Evolutionary conservation across 257 asterid species (phyloP).

Genomic region (Primulina eburnea): DNA sequence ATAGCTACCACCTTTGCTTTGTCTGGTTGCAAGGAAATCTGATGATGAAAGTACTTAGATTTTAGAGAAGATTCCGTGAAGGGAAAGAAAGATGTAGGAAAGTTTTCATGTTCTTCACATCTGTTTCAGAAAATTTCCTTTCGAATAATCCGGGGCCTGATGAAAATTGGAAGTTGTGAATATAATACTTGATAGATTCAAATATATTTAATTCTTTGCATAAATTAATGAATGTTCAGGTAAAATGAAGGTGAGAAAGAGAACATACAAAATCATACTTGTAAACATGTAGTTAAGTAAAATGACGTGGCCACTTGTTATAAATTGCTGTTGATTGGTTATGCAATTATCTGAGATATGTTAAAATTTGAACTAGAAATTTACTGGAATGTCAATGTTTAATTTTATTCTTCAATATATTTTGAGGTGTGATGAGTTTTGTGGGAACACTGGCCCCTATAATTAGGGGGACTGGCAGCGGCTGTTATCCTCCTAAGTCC

Average conservation of each 20-base stretch:
- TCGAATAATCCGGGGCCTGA: background rate
- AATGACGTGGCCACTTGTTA: no score
- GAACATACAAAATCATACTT: no score
- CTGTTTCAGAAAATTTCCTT: background rate
- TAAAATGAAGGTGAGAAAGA: background rate
- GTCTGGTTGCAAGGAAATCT: constrained; percentile 7
- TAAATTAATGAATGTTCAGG: background rate
- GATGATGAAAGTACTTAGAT: background rate
- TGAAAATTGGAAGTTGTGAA: constrained; percentile 4
- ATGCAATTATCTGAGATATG: no score
- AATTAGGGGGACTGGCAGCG: background rate
- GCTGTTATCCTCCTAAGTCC: background rate
- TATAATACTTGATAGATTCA: background rate
- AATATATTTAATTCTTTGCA: background rate
- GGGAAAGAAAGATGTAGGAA: constrained; percentile 12
- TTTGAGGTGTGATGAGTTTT: background rate
- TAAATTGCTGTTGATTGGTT: no score
- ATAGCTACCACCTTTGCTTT: background rate
- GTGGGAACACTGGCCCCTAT: background rate
- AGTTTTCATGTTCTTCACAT: background rate
- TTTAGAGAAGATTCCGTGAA: background rate
- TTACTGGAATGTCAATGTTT: no score
- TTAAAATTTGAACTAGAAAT: no score
- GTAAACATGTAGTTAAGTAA: background rate
- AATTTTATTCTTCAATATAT: no score